phyloP scores from a whole-genome alignment of 768 basidiomycete species.

The Pleurotus sapidus region DNA sequence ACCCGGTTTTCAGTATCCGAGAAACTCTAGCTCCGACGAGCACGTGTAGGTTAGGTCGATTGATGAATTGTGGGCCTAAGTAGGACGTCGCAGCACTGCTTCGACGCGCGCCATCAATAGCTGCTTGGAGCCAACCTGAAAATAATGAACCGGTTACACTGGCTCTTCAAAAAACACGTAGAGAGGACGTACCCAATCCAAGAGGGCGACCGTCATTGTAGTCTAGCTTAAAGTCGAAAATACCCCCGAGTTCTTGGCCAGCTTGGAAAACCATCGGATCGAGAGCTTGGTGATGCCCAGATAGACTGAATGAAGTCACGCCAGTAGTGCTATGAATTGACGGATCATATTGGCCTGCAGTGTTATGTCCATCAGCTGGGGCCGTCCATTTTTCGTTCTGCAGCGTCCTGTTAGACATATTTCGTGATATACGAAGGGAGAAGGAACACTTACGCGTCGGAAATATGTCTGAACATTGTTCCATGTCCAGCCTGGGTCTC shows the following conservation, averaged over 20 bases:
- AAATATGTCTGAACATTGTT: slow-evolving; percentile 18
- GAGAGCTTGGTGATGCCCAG: slow-evolving; percentile 14
- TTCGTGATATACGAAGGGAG: background rate
- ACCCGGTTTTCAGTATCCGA: slow-evolving; percentile 2
- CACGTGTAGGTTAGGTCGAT: slow-evolving; percentile 29
- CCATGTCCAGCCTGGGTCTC: slow-evolving; percentile 27
- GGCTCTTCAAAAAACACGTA: background rate
- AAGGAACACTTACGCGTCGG: slow-evolving; percentile 14
- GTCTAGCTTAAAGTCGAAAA: slow-evolving; percentile 31
- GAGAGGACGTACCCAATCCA: slow-evolving; percentile 20
- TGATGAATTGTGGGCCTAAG: slow-evolving; percentile 20
- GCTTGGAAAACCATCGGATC: slow-evolving; percentile 21
- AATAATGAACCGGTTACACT: background rate
- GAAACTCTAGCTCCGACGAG: slow-evolving; percentile 20
- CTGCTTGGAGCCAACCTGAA: slow-evolving; percentile 25
- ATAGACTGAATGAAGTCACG: slow-evolving; percentile 16
- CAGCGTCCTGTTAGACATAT: background rate
- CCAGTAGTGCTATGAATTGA: slow-evolving; percentile 22
- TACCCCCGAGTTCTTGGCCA: slow-evolving; percentile 12
- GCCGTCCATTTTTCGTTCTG: slow-evolving; percentile 15
- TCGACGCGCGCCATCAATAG: slow-evolving; percentile 23
- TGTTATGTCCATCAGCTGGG: slow-evolving; percentile 22
- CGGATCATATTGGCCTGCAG: slow-evolving; percentile 22
- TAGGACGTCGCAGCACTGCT: slow-evolving; percentile 30
- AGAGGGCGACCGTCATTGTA: slow-evolving; percentile 27